Evolutionary conservation across 306 rosid species (phyloP).

Genomic region (Cucurbita pepo): DNA sequence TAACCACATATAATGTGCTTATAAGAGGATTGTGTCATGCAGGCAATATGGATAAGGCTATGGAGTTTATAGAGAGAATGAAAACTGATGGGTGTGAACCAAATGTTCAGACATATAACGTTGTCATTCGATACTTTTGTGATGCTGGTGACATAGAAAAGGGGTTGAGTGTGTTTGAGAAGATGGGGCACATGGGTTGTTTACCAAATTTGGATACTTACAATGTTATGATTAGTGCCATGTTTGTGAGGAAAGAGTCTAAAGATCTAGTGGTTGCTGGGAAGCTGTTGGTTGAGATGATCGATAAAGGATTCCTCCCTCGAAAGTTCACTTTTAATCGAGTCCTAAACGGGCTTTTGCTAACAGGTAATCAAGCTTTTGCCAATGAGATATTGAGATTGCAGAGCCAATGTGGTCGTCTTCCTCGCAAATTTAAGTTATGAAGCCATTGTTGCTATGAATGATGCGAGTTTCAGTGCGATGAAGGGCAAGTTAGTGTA

Average conservation of each 20-base stretch:
- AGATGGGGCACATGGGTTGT: conserved; percentile 47
- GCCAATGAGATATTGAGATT: conserved; percentile 59
- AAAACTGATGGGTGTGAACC: conserved; percentile 36
- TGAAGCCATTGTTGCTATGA: conserved; percentile 10
- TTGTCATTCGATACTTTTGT: conserved; percentile 52
- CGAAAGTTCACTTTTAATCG: conserved; percentile 52
- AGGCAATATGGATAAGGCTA: conserved; percentile 41
- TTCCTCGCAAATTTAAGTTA: conserved; percentile 46
- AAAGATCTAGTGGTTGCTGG: conserved; percentile 70
- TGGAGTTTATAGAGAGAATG: conserved; percentile 44
- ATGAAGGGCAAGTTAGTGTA: background rate
- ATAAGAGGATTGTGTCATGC: conserved; percentile 73
- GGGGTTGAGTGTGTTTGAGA: conserved; percentile 46
- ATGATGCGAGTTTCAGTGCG: background rate
- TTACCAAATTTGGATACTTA: conserved; percentile 83
- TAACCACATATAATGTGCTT: conserved; percentile 40
- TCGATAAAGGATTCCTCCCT: conserved; percentile 63
- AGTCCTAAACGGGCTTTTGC: conserved; percentile 61
- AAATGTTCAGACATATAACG: conserved; percentile 58
- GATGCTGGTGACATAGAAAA: conserved; percentile 65
- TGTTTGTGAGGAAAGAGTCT: conserved; percentile 76
- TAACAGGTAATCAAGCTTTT: conserved; percentile 69
- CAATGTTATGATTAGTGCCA: conserved; percentile 59
- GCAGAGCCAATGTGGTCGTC: conserved; percentile 51
- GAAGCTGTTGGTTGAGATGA: conserved; percentile 72